Base-by-base conservation (phyloP, 2,329 filamentous ascomycete species). In the Phoma sp. region DNA sequence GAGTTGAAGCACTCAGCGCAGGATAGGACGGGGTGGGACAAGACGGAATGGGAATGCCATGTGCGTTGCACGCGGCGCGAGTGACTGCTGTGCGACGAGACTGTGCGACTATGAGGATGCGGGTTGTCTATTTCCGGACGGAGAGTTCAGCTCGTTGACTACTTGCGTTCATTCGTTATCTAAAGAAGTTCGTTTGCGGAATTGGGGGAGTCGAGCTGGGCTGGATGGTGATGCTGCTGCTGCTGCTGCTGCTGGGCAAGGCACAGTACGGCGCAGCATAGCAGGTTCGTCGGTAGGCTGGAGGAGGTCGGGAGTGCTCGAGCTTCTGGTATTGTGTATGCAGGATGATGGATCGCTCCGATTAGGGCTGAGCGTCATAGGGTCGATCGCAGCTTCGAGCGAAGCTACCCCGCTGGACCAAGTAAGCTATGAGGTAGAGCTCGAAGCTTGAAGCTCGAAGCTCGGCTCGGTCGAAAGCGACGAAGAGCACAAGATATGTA, bases 381-480 rank as follows among this genome's bases (percentile, higher is more conserved):
- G 21, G 17, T 19, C 4, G 6, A 31, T 27, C 31, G 41, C 32
- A 51, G 47, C 22, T 46, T 15, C 36, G 45, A 47, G 57, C 17
- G 45, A 47, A 58, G 57, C 57, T 61, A 61, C 58, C 55, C 60
- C 60, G 41, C 60, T 35, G 41, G 22, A 6, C 22, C 4, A 24
- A 24, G 22, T 43, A 40, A 55, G 54, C 57, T 56, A 55, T 29
- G 39, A 33, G 43, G 47, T 39, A 50, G 31, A 43, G 40, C 33
- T 55, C 24, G 31, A 50, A 36, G 13, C 21, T 41, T 17, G 17
- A 17, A 17, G 17, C 17, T 17, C 17, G 17, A 17, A 17, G 21
- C 24, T 39, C 27, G 15, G 21, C n/a, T n/a, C 13, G 12, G 12
- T 31, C 12, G 2, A 4, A 7, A 17, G 36, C 17, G 21, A 13